Evolutionary conservation across 345 rosid species (phyloP).

Genomic region (Salix koriyanagi): DNA sequence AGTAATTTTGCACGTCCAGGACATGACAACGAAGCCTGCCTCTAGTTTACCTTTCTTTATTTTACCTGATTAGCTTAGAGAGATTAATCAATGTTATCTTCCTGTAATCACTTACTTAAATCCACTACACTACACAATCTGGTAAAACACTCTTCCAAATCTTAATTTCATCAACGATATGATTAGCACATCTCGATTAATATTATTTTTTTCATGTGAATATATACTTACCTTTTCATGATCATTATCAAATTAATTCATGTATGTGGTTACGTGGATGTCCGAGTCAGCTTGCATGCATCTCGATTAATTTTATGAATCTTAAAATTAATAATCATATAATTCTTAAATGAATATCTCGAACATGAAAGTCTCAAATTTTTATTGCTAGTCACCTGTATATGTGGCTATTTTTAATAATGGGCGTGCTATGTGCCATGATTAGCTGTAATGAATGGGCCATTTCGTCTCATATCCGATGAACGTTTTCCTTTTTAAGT

Average conservation of each 20-base stretch:
- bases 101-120: neutral
- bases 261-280: neutral
- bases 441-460: neutral
- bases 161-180: neutral
- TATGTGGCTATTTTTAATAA: neutral
- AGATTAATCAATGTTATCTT: slow-evolving; percentile 7
- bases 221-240: neutral
- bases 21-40: neutral
- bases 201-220: neutral
- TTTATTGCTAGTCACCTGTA: too few relatives aligned
- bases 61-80: neutral
- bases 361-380: too few relatives aligned
- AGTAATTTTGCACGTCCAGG: neutral
- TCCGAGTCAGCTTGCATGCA: too few relatives aligned
- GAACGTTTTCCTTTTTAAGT: neutral
- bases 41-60: neutral
- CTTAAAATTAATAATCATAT: too few relatives aligned
- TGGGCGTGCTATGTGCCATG: neutral
- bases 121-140: neutral
- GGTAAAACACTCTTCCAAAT: neutral
- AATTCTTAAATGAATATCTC: too few relatives aligned
- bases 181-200: neutral
- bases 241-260: neutral
- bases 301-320: accelerated
- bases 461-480: neutral